These are phyloP conservation scores for Saccharomyces pastorianus DNA, from an alignment of 1,139 yeast genomes.

Conservation along the genomic window DNA sequence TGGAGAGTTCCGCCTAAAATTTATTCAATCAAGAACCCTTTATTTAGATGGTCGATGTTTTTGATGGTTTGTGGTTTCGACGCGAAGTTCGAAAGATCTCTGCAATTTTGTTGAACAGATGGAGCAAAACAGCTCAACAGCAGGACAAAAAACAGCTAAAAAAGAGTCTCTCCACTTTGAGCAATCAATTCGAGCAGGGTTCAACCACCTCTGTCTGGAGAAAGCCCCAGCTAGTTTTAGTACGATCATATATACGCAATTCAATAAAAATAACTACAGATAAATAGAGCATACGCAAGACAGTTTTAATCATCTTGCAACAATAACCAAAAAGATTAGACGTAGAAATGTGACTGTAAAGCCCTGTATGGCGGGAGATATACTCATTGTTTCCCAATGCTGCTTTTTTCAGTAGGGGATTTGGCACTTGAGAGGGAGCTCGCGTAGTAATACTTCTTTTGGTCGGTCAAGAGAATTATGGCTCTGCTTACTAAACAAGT, in stretches of 20 bases:
- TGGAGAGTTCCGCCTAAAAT: neutral
- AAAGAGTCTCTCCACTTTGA: neutral
- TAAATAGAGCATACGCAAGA: neutral
- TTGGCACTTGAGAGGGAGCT: neutral
- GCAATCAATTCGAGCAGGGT: neutral
- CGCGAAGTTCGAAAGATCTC: neutral
- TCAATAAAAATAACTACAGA: neutral
- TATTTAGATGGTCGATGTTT: neutral
- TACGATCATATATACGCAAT: neutral
- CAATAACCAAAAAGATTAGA: no score
- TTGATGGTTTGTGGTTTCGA: neutral
- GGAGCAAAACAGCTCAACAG: neutral
- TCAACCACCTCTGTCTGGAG: neutral
- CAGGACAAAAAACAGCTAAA: neutral
- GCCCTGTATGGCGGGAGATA: neutral
- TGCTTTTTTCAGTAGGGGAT: neutral
- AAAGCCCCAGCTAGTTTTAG: neutral
- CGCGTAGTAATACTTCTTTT: neutral
- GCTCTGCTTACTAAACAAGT: neutral
- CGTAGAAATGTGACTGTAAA: neutral
- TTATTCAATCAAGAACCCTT: neutral
- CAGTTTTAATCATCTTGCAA: neutral
- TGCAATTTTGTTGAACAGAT: neutral
- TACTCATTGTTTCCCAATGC: neutral
- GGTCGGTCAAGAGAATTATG: neutral